Evolutionary conservation across 2,329 filamentous ascomycete species (phyloP).

Genomic region (Botrytis pseudocinerea): DNA sequence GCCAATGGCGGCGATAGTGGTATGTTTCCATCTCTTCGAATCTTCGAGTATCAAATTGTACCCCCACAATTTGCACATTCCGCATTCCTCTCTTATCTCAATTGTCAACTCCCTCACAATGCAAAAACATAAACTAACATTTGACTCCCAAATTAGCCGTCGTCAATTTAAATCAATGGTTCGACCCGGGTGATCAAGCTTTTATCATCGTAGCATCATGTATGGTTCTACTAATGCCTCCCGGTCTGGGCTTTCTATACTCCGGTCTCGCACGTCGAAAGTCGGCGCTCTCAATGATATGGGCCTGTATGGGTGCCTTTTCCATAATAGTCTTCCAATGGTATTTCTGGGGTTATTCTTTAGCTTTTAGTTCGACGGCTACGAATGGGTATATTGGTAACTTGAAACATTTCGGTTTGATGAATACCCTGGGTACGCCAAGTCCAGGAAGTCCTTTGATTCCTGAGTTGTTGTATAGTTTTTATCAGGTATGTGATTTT

Average conservation of each 20-base stretch:
- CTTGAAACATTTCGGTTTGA: constrained; percentile 83
- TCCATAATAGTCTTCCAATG: constrained; percentile 95
- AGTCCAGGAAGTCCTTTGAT: constrained; percentile 86
- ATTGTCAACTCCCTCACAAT: background rate
- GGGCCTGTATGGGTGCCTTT: constrained; percentile 93
- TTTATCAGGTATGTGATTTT: constrained; percentile 70
- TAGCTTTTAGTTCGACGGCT: constrained; percentile 81
- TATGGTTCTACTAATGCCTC: constrained; percentile 96
- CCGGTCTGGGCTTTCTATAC: constrained; percentile 95
- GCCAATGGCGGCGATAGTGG: constrained; percentile 42
- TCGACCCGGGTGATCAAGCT: constrained; percentile 84
- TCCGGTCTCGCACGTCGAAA: constrained; percentile 96
- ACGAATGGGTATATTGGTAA: constrained; percentile 92
- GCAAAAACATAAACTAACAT: constrained; percentile 15
- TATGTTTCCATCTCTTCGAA: constrained; percentile 30
- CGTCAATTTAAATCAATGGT: constrained; percentile 96
- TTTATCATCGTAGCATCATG: constrained; percentile 88
- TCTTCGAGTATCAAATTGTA: background rate
- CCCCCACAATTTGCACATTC: constrained; percentile 2
- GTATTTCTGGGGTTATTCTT: constrained; percentile 99
- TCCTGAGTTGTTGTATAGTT: constrained; percentile 86
- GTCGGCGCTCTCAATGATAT: constrained; percentile 94
- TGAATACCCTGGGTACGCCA: constrained; percentile 78
- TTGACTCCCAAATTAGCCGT: constrained; percentile 53
- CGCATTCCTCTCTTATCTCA: constrained; percentile 2